Conservation (phyloP, 176 grass and related monocot genomes). For the Cenchrus fungigraminus region DNA sequence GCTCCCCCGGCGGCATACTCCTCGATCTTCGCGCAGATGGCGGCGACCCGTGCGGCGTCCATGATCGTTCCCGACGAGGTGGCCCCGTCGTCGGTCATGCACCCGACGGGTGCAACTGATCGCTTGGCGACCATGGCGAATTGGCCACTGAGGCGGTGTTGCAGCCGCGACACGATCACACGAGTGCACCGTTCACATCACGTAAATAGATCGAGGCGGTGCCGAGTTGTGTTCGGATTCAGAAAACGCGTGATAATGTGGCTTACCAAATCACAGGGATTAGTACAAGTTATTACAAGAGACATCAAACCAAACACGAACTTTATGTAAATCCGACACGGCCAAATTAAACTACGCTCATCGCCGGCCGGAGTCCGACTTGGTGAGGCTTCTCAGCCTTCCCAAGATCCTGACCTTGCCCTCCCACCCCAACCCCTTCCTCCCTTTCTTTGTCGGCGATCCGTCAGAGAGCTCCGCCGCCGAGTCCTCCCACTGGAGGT, state of each 20-base stretch:
- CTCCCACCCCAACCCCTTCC: conserved; percentile 80
- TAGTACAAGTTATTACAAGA: background rate
- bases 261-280: background rate
- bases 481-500: conserved; percentile 61
- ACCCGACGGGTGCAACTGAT: background rate
- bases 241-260: background rate
- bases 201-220: background rate
- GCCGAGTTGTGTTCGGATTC: background rate
- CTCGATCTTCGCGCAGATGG: background rate
- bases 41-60: background rate
- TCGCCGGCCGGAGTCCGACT: conserved; percentile 84
- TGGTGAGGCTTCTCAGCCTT: conserved; percentile 86
- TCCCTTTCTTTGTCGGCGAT: conserved; percentile 75
- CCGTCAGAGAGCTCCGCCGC: conserved; percentile 71
- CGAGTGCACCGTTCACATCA: background rate
- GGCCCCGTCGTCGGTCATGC: background rate
- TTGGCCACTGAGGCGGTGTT: background rate
- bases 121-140: background rate
- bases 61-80: background rate
- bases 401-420: conserved; percentile 84
- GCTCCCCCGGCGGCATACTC: background rate
- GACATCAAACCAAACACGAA: background rate
- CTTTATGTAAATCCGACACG: background rate
- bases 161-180: background rate
- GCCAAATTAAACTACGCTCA: conserved; percentile 50